These are phyloP conservation scores for Niveomyces coronatus DNA, from an alignment of 2,329 filamentous ascomycete genomes.

Conservation along the genomic window DNA sequence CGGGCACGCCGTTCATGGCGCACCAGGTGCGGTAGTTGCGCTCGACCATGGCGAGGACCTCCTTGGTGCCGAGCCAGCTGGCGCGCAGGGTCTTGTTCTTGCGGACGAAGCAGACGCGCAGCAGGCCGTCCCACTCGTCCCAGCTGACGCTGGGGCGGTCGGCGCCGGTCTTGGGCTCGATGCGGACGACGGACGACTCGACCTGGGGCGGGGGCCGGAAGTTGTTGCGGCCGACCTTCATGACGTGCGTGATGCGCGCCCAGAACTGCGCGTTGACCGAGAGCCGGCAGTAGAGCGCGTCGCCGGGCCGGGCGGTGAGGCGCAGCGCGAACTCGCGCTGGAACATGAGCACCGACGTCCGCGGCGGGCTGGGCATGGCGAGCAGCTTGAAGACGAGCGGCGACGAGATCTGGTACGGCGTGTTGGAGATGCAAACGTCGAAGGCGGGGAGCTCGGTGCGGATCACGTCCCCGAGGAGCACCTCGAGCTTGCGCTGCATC, in stretches of 20 bases:
- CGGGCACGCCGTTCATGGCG: slow-evolving; percentile 67
- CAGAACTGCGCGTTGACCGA: slow-evolving; percentile 91
- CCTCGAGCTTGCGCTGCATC: slow-evolving; percentile 71
- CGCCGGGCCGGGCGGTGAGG: slow-evolving; percentile 77
- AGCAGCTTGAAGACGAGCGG: slow-evolving; percentile 88
- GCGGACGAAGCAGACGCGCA: slow-evolving; percentile 60
- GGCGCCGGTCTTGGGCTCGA: slow-evolving; percentile 73
- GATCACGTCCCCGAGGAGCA: slow-evolving; percentile 78
- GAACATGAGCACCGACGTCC: slow-evolving; percentile 87
- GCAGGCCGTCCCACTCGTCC: slow-evolving; percentile 88
- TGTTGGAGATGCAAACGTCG: slow-evolving; percentile 69
- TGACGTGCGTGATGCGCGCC: slow-evolving; percentile 55
- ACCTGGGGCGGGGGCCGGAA: slow-evolving; percentile 93
- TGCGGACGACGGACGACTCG: slow-evolving; percentile 80
- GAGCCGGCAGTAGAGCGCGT: slow-evolving; percentile 82
- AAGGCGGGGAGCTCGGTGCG: slow-evolving; percentile 71
- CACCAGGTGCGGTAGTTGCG: slow-evolving; percentile 85
- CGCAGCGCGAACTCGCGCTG: slow-evolving; percentile 91
- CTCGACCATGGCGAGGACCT: slow-evolving; percentile 74
- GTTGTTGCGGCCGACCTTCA: slow-evolving; percentile 94
- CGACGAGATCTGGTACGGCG: slow-evolving; percentile 72
- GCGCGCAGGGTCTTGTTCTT: slow-evolving; percentile 87
- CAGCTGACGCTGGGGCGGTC: slow-evolving; percentile 79
- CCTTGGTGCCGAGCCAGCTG: slow-evolving; percentile 68
- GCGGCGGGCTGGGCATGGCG: slow-evolving; percentile 67